Evolutionary conservation across 306 rosid genomes (phyloP).

Genomic region (Albizia julibrissin): DNA sequence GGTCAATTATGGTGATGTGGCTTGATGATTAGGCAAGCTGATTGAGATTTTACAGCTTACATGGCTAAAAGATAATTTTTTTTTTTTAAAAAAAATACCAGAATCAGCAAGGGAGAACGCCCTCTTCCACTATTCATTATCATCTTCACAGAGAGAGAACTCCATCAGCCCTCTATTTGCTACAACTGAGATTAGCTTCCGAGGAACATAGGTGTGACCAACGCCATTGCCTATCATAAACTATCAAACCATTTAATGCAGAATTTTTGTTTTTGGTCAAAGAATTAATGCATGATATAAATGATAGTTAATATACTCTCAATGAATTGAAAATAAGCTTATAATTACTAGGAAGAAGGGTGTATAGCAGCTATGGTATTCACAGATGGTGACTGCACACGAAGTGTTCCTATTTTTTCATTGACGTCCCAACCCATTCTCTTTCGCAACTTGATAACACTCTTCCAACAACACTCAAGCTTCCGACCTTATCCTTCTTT

Average conservation of each 20-base stretch:
- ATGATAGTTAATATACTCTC: background rate
- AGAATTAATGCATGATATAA: background rate
- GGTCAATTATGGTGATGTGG: too few species aligned
- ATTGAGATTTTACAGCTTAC: too few species aligned
- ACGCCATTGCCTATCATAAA: slow-evolving; percentile 58
- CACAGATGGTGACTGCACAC: slow-evolving; percentile 19
- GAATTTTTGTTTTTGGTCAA: background rate
- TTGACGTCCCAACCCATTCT: slow-evolving; percentile 51
- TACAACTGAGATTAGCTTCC: slow-evolving; percentile 70
- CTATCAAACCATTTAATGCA: slow-evolving; percentile 35
- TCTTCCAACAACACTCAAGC: slow-evolving; percentile 54
- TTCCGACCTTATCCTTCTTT: slow-evolving; percentile 64
- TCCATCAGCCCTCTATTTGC: too few species aligned
- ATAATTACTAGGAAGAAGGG: background rate
- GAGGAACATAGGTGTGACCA: slow-evolving; percentile 66
- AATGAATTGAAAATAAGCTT: background rate
- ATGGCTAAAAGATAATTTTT: too few species aligned
- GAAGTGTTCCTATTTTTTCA: slow-evolving; percentile 45
- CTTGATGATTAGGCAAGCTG: too few species aligned
- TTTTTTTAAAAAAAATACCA: too few species aligned
- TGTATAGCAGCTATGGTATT: slow-evolving; percentile 30
- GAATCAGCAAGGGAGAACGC: too few species aligned
- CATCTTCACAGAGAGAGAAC: too few species aligned
- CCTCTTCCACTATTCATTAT: too few species aligned
- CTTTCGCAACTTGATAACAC: slow-evolving; percentile 37